Base-by-base conservation (phyloP, 2,329 filamentous ascomycete genomes). In the Diaporthe vaccinii region DNA sequence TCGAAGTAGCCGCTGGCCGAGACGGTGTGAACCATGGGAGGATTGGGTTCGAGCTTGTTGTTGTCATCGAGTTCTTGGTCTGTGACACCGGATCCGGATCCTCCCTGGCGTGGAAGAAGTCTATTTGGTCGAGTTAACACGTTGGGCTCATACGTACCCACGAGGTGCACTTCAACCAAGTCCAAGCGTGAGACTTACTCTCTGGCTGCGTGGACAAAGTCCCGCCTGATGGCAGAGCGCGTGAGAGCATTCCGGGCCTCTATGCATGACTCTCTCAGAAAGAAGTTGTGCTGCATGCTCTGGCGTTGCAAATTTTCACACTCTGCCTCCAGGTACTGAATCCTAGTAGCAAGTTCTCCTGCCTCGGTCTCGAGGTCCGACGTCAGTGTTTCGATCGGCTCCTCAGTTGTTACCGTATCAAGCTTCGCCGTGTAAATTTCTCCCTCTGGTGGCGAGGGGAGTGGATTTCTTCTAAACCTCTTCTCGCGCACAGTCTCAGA, bases 1-100 rank as follows among this genome's bases (percentile, higher is more conserved):
- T 49, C 25, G 41, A 67, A 49, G 61, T 67, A 67, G 61, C 61
- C 61, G n/a, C 41, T 17, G 6, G 28, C 41, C 44, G 61, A 67
- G 1, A 67, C 20, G 4, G 61, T 67, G 17, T 67, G 61, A 25
- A 67, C 61, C 10, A 31, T 20, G 41, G 61, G 61, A 34, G 61
- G 25, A 10, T 34, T 6, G 10, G 15, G 61, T 8, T 67, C 41
- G 41, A 34, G n/a, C 3, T 7, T 31, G 9, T n/a, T 20, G 10
- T 22, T 20, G 10, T 12, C 41, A n/a, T 34, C 28, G n/a, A 49
- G 20, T 6, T 22, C 17, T n/a, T 31, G 28, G 22, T 17, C 15
- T 67, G 8, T 17, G 41, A 20, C 10, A 8, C 14, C 28, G 61
- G 28, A 8, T 5, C 7, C 34, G 41, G 41, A 34, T 8, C 8